Evolutionary conservation across 225 moss, liverwort and hornwort species (phyloP), one percentile per base, ranked within the genome.

Genomic region (Pseudoscleropodium purum): DNA sequence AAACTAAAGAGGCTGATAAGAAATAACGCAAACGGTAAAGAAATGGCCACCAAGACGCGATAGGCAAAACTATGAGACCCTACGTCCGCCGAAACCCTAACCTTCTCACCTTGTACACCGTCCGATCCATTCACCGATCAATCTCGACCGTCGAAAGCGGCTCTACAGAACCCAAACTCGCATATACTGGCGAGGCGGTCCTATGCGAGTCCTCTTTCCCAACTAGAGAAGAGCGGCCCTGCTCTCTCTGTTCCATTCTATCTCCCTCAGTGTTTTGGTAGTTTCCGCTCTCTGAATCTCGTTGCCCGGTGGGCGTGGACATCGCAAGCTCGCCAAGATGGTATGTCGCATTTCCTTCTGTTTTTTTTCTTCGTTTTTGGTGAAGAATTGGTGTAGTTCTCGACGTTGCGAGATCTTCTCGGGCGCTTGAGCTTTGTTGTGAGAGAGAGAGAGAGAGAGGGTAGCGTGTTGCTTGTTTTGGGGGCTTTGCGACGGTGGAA

Each of bases 261-360:
- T 47, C 33, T 25, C 10, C 59, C 24, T 59, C 31, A 7, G 31
- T 59, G 65, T 37, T 57, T 62, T n/a, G 24, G 8, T 39, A 10
- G 25, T 72, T 45, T 41, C 33, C 66, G 84, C 73, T 7, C 36
- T 54, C 87, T 78, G 70, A 73, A 59, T 62, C 61, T 75, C 11
- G 54, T 80, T 63, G 90, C 91, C 93, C 90, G 49, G 90, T 86
- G 91, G 93, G 90, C 90, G 84, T 49, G 86, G 65, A 74, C 69
- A 39, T 82, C 80, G 9, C 51, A 67, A 84, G 75, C 86, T 93
- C 90, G 88, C 75, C 88, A 86, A 82, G 31, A 93, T 93, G 93
- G 93, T 93, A 70, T 56, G 90, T 63, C 2, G 26, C 72, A 2
- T 39, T 49, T 72, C 67, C 61, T 26, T 37, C 51, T 39, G 16